Evolutionary conservation across 2,329 filamentous ascomycete species (phyloP).

Genomic region (Aspergillus phoenicis): DNA sequence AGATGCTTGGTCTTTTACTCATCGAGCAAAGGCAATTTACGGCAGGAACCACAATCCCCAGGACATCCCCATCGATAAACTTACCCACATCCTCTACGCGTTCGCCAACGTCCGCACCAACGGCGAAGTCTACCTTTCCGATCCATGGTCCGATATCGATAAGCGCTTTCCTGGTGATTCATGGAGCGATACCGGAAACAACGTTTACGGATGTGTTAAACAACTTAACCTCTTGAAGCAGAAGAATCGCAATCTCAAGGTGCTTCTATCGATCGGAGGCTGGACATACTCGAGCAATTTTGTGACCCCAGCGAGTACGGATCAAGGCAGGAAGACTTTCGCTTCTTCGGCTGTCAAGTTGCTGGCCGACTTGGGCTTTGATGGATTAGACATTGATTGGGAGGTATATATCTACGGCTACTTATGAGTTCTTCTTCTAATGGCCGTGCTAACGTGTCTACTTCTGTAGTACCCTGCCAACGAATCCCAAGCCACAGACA

Average conservation of each 20-base stretch:
- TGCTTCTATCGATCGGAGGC: slow-evolving; percentile 80
- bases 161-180: slow-evolving; percentile 71
- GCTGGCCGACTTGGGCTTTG: slow-evolving; percentile 75
- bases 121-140: slow-evolving; percentile 77
- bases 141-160: slow-evolving; percentile 68
- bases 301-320: slow-evolving; percentile 63
- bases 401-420: slow-evolving; percentile 26
- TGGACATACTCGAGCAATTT: slow-evolving; percentile 81
- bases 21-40: slow-evolving; percentile 69
- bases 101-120: slow-evolving; percentile 85
- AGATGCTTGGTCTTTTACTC: not conserved
- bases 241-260: slow-evolving; percentile 73
- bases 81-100: slow-evolving; percentile 87
- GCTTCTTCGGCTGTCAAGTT: slow-evolving; percentile 70
- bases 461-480: slow-evolving; percentile 34
- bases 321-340: slow-evolving; percentile 63
- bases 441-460: not conserved
- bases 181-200: slow-evolving; percentile 66
- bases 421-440: no score
- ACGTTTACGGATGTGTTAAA: slow-evolving; percentile 76
- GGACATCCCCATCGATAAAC: slow-evolving; percentile 74
- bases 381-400: slow-evolving; percentile 49
- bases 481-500: slow-evolving; percentile 36
- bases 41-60: slow-evolving; percentile 82
- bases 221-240: slow-evolving; percentile 77